These are phyloP conservation scores for Penicillium sumatraense DNA, from an alignment of 2,329 filamentous ascomycete genomes.

Conservation along the genomic window DNA sequence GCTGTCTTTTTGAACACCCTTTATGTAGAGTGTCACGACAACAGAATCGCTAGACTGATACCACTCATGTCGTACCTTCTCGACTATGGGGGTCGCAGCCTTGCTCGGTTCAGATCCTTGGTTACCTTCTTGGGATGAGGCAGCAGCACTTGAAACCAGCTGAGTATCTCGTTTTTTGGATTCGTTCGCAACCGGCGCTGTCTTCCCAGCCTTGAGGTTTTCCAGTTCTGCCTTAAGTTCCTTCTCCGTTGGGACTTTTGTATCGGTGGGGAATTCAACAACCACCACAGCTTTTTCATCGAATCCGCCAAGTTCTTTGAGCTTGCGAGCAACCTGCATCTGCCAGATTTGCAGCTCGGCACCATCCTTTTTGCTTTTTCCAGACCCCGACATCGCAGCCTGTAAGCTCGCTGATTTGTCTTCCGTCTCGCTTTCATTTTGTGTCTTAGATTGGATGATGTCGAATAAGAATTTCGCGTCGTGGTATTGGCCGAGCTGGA, in stretches of 20 bases:
- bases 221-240: constrained; percentile 42
- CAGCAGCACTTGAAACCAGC: neutral
- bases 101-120: neutral
- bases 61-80: constrained; percentile 71
- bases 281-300: constrained; percentile 54
- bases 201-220: constrained; percentile 33
- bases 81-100: constrained; percentile 37
- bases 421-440: constrained; percentile 48
- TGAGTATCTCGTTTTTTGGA: neutral
- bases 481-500: constrained; percentile 70
- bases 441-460: constrained; percentile 57
- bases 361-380: constrained; percentile 25
- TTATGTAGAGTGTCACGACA: constrained; percentile 68
- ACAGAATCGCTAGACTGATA: constrained; percentile 67
- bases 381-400: constrained; percentile 33
- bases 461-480: constrained; percentile 74
- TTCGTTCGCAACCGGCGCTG: constrained; percentile 6
- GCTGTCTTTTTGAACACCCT: constrained; percentile 64
- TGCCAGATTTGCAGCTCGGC: constrained; percentile 61
- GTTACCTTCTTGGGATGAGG: neutral
- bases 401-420: constrained; percentile 33
- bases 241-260: constrained; percentile 49
- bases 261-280: constrained; percentile 57
- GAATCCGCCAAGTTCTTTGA: constrained; percentile 54
- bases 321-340: constrained; percentile 58